These are phyloP conservation scores for Phytopythium vexans DNA, from an alignment of 352 stramenopile species.

Conservation along the genomic window DNA sequence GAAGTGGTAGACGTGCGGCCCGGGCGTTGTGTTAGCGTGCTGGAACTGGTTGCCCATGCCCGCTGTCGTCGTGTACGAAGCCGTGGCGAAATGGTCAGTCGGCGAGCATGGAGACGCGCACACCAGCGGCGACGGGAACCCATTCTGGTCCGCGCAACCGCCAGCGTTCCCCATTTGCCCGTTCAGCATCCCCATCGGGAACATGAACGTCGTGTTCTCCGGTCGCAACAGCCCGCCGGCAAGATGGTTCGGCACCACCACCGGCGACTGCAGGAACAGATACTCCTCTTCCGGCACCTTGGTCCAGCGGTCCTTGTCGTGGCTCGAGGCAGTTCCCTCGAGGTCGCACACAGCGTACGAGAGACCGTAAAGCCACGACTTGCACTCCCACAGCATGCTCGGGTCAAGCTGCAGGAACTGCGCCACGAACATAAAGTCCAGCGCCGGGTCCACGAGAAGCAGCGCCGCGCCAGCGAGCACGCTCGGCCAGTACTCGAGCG, in stretches of 20 bases:
- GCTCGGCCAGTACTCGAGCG: constrained; percentile 73
- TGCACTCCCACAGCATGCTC: constrained; percentile 78
- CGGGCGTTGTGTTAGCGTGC: constrained; percentile 20
- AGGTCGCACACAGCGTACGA: constrained; percentile 54
- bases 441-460: constrained; percentile 57
- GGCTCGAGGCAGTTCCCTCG: constrained; percentile 27
- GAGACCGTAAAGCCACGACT: constrained; percentile 68
- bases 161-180: constrained; percentile 16
- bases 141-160: constrained; percentile 20
- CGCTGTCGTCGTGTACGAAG: constrained; percentile 6
- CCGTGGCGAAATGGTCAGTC: constrained; percentile 53
- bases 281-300: constrained; percentile 71
- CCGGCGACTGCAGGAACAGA: constrained; percentile 66
- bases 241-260: constrained; percentile 61
- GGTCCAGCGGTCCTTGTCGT: constrained; percentile 58
- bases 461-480: constrained; percentile 69
- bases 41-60: constrained; percentile 54
- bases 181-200: constrained; percentile 16
- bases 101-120: constrained; percentile 51
- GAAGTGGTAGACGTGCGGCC: constrained; percentile 74
- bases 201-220: constrained; percentile 45
- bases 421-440: constrained; percentile 79
- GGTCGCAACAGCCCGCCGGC: constrained; percentile 51
- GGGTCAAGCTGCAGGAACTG: constrained; percentile 79
- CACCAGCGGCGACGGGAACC: constrained; percentile 31